These are phyloP conservation scores for Asterochloris erici DNA, from an alignment of 139 green algal species.

Conservation along the genomic window DNA sequence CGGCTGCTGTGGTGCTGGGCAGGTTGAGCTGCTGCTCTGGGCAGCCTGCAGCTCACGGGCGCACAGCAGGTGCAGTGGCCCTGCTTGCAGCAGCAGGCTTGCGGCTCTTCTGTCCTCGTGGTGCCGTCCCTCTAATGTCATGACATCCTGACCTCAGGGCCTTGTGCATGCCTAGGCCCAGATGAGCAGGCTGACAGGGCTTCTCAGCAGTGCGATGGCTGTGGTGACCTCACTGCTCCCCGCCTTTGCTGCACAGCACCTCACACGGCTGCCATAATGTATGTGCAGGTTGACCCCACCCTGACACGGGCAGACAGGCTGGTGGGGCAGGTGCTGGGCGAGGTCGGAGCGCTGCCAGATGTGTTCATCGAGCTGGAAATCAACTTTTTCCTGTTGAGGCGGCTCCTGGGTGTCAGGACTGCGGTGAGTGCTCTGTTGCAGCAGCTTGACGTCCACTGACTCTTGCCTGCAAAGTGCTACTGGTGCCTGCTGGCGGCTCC, in stretches of 20 bases:
- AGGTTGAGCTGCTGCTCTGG: no score
- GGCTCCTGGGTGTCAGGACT: constrained; percentile 93
- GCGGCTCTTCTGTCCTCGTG: background rate
- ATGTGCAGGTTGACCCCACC: constrained; percentile 86
- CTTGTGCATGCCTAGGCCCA: no score
- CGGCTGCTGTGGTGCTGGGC: no score
- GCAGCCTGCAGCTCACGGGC: no score
- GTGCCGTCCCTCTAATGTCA: no score
- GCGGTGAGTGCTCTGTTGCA: constrained; percentile 38
- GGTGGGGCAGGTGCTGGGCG: constrained; percentile 95
- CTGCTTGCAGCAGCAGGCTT: background rate
- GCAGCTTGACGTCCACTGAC: background rate
- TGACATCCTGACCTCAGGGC: no score
- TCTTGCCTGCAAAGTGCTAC: background rate
- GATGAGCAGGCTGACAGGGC: no score
- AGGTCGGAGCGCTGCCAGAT: constrained; percentile 91
- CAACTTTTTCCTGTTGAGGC: constrained; percentile 99
- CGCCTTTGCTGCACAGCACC: no score
- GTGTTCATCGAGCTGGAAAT: constrained; percentile 98
- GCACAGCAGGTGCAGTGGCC: background rate
- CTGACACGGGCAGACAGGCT: constrained; percentile 95
- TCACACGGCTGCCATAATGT: no score
- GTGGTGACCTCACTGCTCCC: no score
- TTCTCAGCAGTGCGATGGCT: no score
- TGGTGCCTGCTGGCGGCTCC: background rate